A percentile compares a stretch with the other conserved stretches of the same genome.
These are phyloP conservation scores for Boletus sp. DNA, from an alignment of 768 basidiomycete species.

Conservation along the genomic window DNA sequence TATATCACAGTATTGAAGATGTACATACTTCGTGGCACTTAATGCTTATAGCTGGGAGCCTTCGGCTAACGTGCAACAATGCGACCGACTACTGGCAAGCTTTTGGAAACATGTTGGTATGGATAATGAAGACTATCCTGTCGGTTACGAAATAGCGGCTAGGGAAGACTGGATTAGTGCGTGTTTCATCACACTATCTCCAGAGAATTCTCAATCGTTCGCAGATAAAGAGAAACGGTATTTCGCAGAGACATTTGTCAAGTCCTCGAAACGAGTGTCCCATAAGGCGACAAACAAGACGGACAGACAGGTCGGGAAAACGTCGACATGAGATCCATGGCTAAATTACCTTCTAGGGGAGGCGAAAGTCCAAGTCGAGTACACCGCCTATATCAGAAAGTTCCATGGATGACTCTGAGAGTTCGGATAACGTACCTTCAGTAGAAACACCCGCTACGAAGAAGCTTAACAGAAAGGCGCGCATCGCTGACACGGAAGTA, in stretches of 20 bases:
- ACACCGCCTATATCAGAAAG: conserved; percentile 7
- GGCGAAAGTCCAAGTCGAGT: conserved; percentile 11
- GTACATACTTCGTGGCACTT: neutral
- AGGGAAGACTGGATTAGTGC: conserved; percentile 57
- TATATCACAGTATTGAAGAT: neutral
- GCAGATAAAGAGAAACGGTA: conserved; percentile 40
- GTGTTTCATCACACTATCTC: neutral
- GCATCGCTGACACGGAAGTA: conserved; percentile 13
- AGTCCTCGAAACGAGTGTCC: conserved; percentile 13
- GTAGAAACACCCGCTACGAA: neutral
- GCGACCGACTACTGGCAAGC: conserved; percentile 54
- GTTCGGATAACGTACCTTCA: conserved; percentile 3
- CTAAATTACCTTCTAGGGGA: conserved; percentile 14
- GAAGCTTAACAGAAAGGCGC: conserved; percentile 4
- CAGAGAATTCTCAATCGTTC: neutral
- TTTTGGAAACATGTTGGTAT: conserved; percentile 63
- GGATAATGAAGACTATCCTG: conserved; percentile 52
- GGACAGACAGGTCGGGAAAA: conserved; percentile 17
- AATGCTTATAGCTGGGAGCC: conserved; percentile 62
- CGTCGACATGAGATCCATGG: neutral
- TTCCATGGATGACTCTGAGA: conserved; percentile 5
- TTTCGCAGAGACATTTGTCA: conserved; percentile 31
- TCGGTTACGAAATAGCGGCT: conserved; percentile 46
- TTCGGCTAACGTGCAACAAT: conserved; percentile 51
- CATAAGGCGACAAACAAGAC: conserved; percentile 13